Base-by-base conservation (phyloP, 1,139 yeast species). In the Lizanozyma gosingica region DNA sequence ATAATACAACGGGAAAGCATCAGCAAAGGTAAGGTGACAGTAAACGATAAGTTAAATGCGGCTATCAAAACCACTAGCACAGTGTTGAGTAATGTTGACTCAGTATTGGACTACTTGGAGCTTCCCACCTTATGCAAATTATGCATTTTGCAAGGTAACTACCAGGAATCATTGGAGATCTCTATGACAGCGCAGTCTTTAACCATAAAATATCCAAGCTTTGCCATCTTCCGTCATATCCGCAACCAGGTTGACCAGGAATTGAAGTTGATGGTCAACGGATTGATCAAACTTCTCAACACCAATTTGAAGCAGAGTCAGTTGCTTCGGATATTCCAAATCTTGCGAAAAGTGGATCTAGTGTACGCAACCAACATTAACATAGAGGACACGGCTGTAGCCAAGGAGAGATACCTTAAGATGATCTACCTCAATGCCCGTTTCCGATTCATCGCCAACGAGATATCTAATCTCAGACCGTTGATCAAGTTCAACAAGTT, bases 141-240 rank as follows among this genome's bases (percentile, higher is more conserved):
- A n/a, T 86, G 97, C 59, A 86, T 88, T 4, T 69, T 78, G 40
- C 83, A 84, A 41, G 96, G 96, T 0, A 85, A 85, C 55, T 92
- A 88, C 55, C 85, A 88, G 35, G 96, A 88, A 52, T 88, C 96
- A 4, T 71, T 90, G 33, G 95, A 86, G 49, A 75, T 85, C 15
- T 80, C 87, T 15, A 73, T 82, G 36, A 78, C 84, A 53, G 77
- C 84, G 0, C 75, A 80, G 45, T 71, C 94, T 39, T 64, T 90
- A 34, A 65, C 72, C 1, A 74, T 80, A 17, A 67, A 94, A 43
- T 90, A 82, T 57, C 86, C 87, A 2, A 74, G 75, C 34, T 65
- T 84, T 8, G 58, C 62, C 1, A 59, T 85, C 1, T 73, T 90
- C 35, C 65, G 62, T 22, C 66, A 71, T 32, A 77, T 88, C 41